A percentile compares a stretch with the other conserved stretches of the same genome.
Conservation (phyloP, 2,329 filamentous ascomycete species). For the Fusarium palustre region DNA sequence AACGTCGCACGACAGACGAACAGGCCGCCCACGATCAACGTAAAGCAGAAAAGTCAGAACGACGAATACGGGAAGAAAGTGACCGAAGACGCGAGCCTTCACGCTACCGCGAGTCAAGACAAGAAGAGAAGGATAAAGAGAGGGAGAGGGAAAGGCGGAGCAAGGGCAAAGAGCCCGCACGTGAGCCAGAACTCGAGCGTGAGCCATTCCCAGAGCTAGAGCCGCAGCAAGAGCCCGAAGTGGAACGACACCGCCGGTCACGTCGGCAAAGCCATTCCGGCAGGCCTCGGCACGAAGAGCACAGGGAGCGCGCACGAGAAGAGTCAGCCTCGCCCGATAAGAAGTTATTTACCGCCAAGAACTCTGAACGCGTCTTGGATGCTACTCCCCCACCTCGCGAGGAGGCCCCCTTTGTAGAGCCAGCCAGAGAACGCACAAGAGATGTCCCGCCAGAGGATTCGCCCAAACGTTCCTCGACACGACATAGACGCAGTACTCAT, state of each 20-base stretch:
- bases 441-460: conserved; percentile 45
- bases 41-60: conserved; percentile 58
- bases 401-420: conserved; percentile 37
- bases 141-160: conserved; percentile 26
- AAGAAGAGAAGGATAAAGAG: conserved; percentile 9
- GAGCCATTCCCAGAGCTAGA: neutral
- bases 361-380: conserved; percentile 52
- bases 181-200: conserved; percentile 44
- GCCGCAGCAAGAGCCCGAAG: conserved; percentile 21
- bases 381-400: conserved; percentile 43
- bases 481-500: conserved; percentile 33
- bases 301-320: conserved; percentile 47
- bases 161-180: conserved; percentile 48
- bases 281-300: conserved; percentile 48
- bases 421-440: conserved; percentile 41
- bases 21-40: conserved; percentile 63
- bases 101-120: conserved; percentile 11
- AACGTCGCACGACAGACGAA: conserved; percentile 61
- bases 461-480: conserved; percentile 48
- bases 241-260: conserved; percentile 53
- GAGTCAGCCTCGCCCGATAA: conserved; percentile 48
- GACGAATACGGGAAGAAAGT: conserved; percentile 45
- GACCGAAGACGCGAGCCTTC: conserved; percentile 40
- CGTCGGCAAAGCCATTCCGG: conserved; percentile 57
- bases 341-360: conserved; percentile 58